Conservation (phyloP, 73 alveolate genomes). For the Urostyla sp. region DNA sequence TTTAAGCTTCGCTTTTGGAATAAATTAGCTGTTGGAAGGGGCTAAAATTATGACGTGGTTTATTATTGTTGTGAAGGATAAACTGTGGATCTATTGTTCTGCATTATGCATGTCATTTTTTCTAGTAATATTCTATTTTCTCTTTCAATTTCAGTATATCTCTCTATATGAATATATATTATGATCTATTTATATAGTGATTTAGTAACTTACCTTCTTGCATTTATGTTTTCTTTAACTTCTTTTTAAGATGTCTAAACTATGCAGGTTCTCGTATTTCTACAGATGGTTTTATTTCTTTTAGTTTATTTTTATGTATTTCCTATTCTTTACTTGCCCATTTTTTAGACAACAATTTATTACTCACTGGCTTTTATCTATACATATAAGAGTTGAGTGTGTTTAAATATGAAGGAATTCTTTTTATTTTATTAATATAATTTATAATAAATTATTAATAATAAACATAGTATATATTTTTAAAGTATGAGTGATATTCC, state of each 20-base stretch:
- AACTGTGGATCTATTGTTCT: background rate
- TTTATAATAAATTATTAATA: too few relatives aligned
- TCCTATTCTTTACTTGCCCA: slow-evolving; percentile 43
- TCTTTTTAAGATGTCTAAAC: slow-evolving; percentile 57
- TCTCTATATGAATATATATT: background rate
- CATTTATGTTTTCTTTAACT: slow-evolving; percentile 43
- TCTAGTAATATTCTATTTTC: slow-evolving; percentile 63
- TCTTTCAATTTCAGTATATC: slow-evolving; percentile 64
- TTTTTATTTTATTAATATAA: too few relatives aligned
- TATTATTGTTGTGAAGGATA: background rate
- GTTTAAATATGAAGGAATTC: too few relatives aligned
- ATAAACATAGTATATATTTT: too few relatives aligned
- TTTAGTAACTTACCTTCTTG: slow-evolving; percentile 20
- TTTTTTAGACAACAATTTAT: slow-evolving; percentile 17
- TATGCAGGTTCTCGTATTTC: slow-evolving; percentile 45
- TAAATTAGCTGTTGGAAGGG: background rate
- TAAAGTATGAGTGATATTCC: too few relatives aligned
- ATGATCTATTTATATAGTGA: background rate
- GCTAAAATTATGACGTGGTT: background rate
- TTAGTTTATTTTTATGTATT: slow-evolving; percentile 23
- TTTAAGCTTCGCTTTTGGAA: slow-evolving; percentile 48
- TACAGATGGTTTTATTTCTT: slow-evolving; percentile 58
- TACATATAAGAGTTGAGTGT: too few relatives aligned
- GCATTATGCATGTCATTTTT: slow-evolving; percentile 63
- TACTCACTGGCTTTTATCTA: slow-evolving; percentile 32